Evolutionary conservation across 108 stramenopile genomes (phyloP), one percentile per base, ranked within the genome.

Genomic region (Cyclotella choctawhatcheeana): DNA sequence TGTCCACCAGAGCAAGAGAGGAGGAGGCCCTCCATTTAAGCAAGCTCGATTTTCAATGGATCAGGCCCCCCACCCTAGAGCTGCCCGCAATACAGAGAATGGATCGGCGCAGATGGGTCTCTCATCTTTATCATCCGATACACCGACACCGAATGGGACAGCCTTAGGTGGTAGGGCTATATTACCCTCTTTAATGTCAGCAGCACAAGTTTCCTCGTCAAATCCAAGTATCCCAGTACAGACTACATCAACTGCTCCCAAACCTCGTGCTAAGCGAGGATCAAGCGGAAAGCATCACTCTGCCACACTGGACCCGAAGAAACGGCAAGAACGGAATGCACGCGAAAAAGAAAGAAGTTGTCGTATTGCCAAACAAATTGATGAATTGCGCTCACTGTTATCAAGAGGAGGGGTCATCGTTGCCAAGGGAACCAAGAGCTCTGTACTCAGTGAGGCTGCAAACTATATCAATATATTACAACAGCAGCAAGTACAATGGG

Each of bases 331-430:
- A 82, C 82, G 94, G 5, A 95, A 95, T 71, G 88, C 87, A 40
- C 82, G 94, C 17, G 94, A 95, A 67, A 95, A 95, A 73, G 92
- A 93, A 53, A 79, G 94, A 54, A 91, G 89, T 70, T 90, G 91
- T 67, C 88, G 92, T 18, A 95, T 95, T 24, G 87, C 92, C 4
- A 82, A 70, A 65, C 90, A 95, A 69, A 95, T 95, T 47, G 86
- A 88, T 43, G 92, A 93, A 58, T 78, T 95, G 20, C 79, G 94
- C 30, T 69, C 66, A 29, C 67, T 95, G 12, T 61, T 95, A 12
- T 88, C 89, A 35, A 76, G 81, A 56, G 94, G 94, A 24, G 94
- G 94, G 33, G 94, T 95, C 20, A 89, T 89, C 64, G 92, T 95
- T 32, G 89, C 89, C n/a, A 95, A 93, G 61, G 90, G 90, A 4